Evolutionary conservation across 129 eudicot species (phyloP).

Genomic region (Silybum marianum): DNA sequence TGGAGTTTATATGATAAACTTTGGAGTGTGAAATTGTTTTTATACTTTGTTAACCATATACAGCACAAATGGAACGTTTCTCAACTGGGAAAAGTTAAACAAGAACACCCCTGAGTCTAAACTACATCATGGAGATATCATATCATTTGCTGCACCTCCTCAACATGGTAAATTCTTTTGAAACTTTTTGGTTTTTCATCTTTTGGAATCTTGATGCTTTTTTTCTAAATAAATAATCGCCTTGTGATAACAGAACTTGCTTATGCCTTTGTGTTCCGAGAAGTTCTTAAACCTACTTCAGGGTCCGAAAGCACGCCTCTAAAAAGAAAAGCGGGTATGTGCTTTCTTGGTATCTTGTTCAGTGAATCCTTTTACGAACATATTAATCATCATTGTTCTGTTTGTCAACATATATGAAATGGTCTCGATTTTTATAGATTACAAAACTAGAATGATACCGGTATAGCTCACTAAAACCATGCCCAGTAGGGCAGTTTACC

Average conservation of each 20-base stretch:
- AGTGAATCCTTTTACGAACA: background rate
- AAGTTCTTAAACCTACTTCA: conserved; percentile 52
- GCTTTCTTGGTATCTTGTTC: background rate
- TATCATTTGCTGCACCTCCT: conserved; percentile 84
- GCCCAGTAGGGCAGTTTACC: background rate
- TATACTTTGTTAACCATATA: conserved; percentile 23
- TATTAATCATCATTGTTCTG: conserved; percentile 11
- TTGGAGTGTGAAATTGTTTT: conserved; percentile 16
- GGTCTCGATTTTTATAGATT: background rate
- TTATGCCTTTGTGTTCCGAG: conserved; percentile 87
- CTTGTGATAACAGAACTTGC: conserved; percentile 63
- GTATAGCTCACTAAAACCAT: background rate
- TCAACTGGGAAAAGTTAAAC: conserved; percentile 75
- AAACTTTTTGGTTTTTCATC: background rate
- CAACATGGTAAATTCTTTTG: conserved; percentile 61
- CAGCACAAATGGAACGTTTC: conserved; percentile 95
- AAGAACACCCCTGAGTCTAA: conserved; percentile 63
- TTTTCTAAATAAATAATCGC: conserved; percentile 1
- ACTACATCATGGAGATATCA: conserved; percentile 83
- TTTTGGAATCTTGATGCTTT: background rate
- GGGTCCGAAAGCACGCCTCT: conserved; percentile 40
- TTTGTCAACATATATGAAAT: background rate
- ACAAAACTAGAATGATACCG: background rate
- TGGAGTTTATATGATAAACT: conserved; percentile 11
- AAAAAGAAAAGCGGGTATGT: conserved; percentile 86